These are phyloP conservation scores for Medicago ruthenica DNA, from an alignment of 306 rosid genomes.

Conservation along the genomic window DNA sequence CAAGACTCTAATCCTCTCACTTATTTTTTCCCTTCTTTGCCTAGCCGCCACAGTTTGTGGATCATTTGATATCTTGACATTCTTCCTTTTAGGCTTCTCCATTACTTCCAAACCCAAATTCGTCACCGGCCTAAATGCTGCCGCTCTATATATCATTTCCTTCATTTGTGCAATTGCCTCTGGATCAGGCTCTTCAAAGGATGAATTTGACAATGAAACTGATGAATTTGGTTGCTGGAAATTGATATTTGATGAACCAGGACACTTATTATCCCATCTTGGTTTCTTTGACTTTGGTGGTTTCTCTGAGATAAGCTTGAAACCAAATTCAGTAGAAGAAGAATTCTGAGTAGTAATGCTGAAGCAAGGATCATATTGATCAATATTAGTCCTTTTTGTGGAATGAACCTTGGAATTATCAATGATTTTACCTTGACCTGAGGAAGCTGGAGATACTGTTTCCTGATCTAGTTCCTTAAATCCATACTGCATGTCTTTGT, in stretches of 20 bases:
- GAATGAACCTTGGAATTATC: conserved; percentile 42
- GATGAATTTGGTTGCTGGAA: conserved; percentile 81
- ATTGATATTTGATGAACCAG: conserved; percentile 78
- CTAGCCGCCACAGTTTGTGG: conserved; percentile 99
- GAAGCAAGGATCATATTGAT: conserved; percentile 45
- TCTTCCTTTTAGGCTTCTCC: conserved; percentile 92
- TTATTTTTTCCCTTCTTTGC: conserved; percentile 87
- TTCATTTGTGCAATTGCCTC: conserved; percentile 97
- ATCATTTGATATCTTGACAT: conserved; percentile 83
- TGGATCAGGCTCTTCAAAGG: conserved; percentile 81
- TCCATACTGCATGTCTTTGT: conserved; percentile 45
- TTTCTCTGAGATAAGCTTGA: conserved; percentile 64
- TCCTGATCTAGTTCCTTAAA: conserved; percentile 48
- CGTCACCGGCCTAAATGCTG: conserved; percentile 94
- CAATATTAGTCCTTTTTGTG: conserved; percentile 50
- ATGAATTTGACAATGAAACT: conserved; percentile 46
- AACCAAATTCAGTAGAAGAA: conserved; percentile 57
- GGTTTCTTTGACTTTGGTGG: conserved; percentile 63
- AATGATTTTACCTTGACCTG: conserved; percentile 44
- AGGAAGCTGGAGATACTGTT: conserved; percentile 52
- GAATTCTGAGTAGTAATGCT: conserved; percentile 50
- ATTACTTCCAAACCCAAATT: conserved; percentile 72
- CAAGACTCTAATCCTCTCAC: conserved; percentile 90
- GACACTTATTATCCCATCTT: conserved; percentile 67
- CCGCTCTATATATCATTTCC: conserved; percentile 92